phyloP scores from a whole-genome alignment of 805 yeast genomes.

The Hemisphaericaspora nanyangensis region DNA sequence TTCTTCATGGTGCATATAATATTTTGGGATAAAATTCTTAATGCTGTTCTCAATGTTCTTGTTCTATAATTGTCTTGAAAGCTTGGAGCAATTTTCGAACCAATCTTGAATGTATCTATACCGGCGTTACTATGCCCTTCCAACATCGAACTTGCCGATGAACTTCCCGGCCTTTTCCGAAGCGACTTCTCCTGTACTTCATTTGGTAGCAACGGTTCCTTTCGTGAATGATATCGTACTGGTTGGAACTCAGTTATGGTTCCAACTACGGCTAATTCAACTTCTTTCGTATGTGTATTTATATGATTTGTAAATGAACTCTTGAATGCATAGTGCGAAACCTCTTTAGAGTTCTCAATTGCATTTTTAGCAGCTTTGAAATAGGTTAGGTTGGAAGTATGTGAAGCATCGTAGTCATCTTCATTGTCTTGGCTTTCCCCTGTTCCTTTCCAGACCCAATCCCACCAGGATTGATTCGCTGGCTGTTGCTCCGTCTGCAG shows the following conservation, averaged over 20 bases:
- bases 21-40: slow-evolving; percentile 21
- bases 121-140: background rate
- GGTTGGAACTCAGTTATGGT: slow-evolving; percentile 32
- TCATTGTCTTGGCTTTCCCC: slow-evolving; percentile 11
- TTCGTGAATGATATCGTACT: slow-evolving; percentile 26
- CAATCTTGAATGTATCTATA: too few relatives aligned
- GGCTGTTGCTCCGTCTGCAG: background rate
- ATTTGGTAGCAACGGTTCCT: slow-evolving; percentile 30
- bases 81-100: slow-evolving; percentile 14
- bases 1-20: slow-evolving; percentile 17
- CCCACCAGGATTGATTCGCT: slow-evolving; percentile 15
- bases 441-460: slow-evolving; percentile 19
- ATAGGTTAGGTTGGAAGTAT: slow-evolving; percentile 21
- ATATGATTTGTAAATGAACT: slow-evolving; percentile 8
- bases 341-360: slow-evolving; percentile 30
- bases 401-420: slow-evolving; percentile 14
- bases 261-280: slow-evolving; percentile 32
- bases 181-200: slow-evolving; percentile 31
- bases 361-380: slow-evolving; percentile 28
- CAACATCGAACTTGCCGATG: slow-evolving; percentile 1
- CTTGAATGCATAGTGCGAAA: slow-evolving; percentile 31
- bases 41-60: slow-evolving; percentile 19
- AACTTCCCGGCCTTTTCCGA: slow-evolving; percentile 3
- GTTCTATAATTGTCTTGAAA: slow-evolving; percentile 20
- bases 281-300: slow-evolving; percentile 9